Conservation (phyloP, 2,329 filamentous ascomycete genomes). For the Alternaria sp. region DNA sequence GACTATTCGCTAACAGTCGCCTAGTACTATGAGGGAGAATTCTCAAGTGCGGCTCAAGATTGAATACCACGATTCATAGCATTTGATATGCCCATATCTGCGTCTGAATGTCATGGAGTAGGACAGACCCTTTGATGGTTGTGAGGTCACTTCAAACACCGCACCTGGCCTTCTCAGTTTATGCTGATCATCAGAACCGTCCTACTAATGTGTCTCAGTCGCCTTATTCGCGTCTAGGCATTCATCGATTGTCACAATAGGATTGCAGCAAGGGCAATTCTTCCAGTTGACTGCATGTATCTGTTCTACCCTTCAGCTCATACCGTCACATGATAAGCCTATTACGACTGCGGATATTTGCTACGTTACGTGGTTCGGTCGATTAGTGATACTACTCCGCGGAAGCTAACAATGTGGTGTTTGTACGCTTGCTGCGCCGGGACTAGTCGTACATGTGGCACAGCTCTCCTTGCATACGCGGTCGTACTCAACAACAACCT, state of each 20-base stretch:
- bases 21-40: conserved; percentile 41
- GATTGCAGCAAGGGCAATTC: too few species aligned
- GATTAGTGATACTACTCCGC: not conserved
- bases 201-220: not conserved
- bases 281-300: too few species aligned
- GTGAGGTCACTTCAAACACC: not conserved
- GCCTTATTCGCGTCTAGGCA: not conserved
- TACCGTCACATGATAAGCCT: not conserved
- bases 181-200: not conserved
- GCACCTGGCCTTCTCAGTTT: not conserved
- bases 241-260: not conserved
- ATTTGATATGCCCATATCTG: not conserved
- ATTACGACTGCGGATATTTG: not conserved
- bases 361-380: not conserved
- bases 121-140: not conserved
- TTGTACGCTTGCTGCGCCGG: not conserved
- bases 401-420: not conserved
- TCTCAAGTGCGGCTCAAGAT: conserved; percentile 35
- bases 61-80: conserved; percentile 9
- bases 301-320: not conserved
- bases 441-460: not conserved
- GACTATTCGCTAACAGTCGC: conserved; percentile 20
- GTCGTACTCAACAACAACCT: not conserved
- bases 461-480: not conserved
- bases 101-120: not conserved